phyloP scores from a whole-genome alignment of 495 filamentous ascomycete species.

The Penicillium taxi region DNA sequence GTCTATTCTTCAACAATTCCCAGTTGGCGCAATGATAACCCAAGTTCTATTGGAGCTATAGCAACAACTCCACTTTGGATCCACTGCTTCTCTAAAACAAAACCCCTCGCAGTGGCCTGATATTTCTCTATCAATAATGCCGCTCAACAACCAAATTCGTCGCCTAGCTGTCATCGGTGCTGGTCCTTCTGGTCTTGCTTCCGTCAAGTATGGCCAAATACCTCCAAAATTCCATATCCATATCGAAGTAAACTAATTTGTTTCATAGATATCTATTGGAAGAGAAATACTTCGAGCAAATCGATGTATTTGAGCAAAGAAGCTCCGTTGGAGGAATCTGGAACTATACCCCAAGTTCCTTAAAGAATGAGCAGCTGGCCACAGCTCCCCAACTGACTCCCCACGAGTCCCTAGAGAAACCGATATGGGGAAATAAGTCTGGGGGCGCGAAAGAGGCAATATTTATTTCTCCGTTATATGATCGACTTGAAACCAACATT shows the following conservation, averaged over 20 bases:
- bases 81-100: background rate
- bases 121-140: constrained; percentile 7
- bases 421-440: constrained; percentile 29
- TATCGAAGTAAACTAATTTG: background rate
- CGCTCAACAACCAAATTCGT: constrained; percentile 19
- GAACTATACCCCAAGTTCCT: constrained; percentile 48
- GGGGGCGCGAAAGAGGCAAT: constrained; percentile 22
- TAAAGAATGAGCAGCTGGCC: constrained; percentile 20
- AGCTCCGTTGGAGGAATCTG: constrained; percentile 69
- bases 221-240: background rate
- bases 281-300: constrained; percentile 59
- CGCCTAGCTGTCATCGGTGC: constrained; percentile 41
- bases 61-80: too few relatives aligned
- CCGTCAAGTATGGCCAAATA: constrained; percentile 28
- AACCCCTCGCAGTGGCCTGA: constrained; percentile 1
- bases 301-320: constrained; percentile 79
- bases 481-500: constrained; percentile 76
- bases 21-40: too few relatives aligned
- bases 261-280: constrained; percentile 59
- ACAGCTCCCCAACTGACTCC: constrained; percentile 39
- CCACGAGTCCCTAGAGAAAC: constrained; percentile 31
- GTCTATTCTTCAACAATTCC: too few relatives aligned
- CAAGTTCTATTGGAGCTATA: too few relatives aligned
- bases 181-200: constrained; percentile 37
- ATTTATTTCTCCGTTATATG: constrained; percentile 71